These are phyloP conservation scores for Myriosclerotinia curreyana DNA, from an alignment of 2,329 filamentous ascomycete species.

Conservation along the genomic window DNA sequence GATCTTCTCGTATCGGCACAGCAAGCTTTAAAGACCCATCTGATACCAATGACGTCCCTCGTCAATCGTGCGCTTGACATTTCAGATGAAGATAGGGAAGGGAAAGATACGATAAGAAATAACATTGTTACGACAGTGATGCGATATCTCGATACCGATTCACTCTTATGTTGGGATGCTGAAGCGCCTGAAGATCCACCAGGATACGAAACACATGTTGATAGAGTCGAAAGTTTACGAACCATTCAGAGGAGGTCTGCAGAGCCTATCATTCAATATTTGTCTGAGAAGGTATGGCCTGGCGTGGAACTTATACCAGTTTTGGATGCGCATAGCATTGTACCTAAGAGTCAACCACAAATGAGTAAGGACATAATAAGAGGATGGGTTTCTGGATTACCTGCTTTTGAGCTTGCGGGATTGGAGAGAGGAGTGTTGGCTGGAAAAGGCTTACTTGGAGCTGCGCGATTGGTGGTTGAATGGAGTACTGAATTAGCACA, in stretches of 20 bases:
- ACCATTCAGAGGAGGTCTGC: conserved; percentile 69
- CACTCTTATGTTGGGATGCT: conserved; percentile 84
- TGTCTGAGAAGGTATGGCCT: conserved; percentile 76
- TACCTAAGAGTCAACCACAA: conserved; percentile 70
- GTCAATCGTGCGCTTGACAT: conserved; percentile 83
- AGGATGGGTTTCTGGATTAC: conserved; percentile 71
- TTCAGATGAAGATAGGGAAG: conserved; percentile 56
- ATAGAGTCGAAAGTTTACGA: conserved; percentile 57
- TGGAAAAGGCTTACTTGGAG: conserved; percentile 81
- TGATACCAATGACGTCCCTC: conserved; percentile 86
- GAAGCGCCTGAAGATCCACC: conserved; percentile 49
- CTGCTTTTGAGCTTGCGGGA: conserved; percentile 78
- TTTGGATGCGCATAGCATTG: conserved; percentile 73
- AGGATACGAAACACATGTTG: conserved; percentile 45
- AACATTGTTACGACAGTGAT: conserved; percentile 67
- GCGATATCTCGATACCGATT: conserved; percentile 89
- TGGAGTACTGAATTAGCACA: conserved; percentile 75
- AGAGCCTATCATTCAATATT: conserved; percentile 65
- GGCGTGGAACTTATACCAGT: conserved; percentile 75
- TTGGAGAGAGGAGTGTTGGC: conserved; percentile 81
- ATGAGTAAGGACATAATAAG: conserved; percentile 74
- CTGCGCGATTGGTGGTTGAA: conserved; percentile 73
- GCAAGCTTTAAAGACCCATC: conserved; percentile 80
- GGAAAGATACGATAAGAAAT: conserved; percentile 53
- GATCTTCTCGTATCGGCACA: conserved; percentile 77